Base-by-base conservation (phyloP, 805 yeast genomes). In the Kodamaea leandrae region DNA sequence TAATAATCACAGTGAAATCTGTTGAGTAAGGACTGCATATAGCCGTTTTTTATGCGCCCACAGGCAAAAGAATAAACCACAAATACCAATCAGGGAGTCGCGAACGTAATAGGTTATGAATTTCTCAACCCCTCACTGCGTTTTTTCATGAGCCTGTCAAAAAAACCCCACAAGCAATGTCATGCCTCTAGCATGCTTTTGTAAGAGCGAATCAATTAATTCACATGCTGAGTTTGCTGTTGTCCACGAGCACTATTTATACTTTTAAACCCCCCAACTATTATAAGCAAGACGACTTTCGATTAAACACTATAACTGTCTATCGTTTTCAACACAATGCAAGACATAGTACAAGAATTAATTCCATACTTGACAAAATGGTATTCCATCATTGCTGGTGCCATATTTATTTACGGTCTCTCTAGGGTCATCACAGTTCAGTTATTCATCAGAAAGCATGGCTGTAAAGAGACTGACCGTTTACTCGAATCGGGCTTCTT, bases 381-480 rank as follows among this genome's bases (percentile, higher is more conserved):
- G 52, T 45, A 45, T 30, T 16, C 38, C 26, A 38, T 47, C 8
- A 23, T 49, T 18, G 37, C 25, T 23, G 51, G 43, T 4, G 45
- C 44, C 5, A 12, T 42, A 12, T 10, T 41, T 3, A 32, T 47
- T n/a, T 47, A 40, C 13, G 36, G 23, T 7, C 15, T 45, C 9
- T 37, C 36, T 10, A 32, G 26, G 19, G 33, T 32, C 29, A 32
- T 41, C 26, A 37, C 36, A 12, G 43, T 30, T 7, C 38, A 34
- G 21, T 8, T 25, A 12, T 49, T 42, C 35, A 28, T 35, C 24
- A 39, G 44, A 17, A 42, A 37, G 34, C 47, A 47, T 28, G 52
- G 52, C 14, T 47, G 49, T 19, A 29, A 36, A 15, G 45, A 44
- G 13, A 24, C 52, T 6, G 28, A 28, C 6, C 36, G 34, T 10